A percentile compares a stretch with the other conserved stretches of the same genome.
phyloP scores from a whole-genome alignment of 306 rosid genomes.

The Sophora flavescens region DNA sequence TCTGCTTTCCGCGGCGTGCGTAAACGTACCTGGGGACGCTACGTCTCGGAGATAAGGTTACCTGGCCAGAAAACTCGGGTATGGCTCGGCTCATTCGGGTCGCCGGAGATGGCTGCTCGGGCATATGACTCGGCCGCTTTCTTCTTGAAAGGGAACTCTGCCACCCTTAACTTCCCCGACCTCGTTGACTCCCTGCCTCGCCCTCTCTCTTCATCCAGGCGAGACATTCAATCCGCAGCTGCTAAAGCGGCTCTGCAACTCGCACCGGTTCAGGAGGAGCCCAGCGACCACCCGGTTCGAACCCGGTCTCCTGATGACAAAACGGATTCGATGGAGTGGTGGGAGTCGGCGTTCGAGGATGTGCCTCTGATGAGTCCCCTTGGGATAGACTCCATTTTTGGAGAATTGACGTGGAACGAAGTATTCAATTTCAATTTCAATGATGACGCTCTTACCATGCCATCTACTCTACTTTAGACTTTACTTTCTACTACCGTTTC shows the following conservation, averaged over 20 bases:
- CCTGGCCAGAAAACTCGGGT: slow-evolving; percentile 60
- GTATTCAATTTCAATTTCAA: slow-evolving; percentile 37
- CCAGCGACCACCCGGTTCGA: background rate
- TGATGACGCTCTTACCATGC: slow-evolving; percentile 1
- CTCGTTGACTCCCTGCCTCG: slow-evolving; percentile 49
- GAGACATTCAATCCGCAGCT: slow-evolving; percentile 63
- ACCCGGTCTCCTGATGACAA: background rate
- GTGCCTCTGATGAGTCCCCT: background rate
- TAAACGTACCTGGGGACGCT: slow-evolving; percentile 65
- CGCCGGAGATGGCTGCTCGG: slow-evolving; percentile 63
- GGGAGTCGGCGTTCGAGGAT: slow-evolving; percentile 44
- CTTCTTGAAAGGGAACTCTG: slow-evolving; percentile 56
- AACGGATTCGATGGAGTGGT: slow-evolving; percentile 24
- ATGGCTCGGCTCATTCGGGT: slow-evolving; percentile 63
- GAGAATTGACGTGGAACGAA: slow-evolving; percentile 42
- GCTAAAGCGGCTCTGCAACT: slow-evolving; percentile 53
- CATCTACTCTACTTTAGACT: background rate
- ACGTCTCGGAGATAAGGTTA: slow-evolving; percentile 58
- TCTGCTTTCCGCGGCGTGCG: slow-evolving; percentile 55
- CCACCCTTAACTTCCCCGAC: slow-evolving; percentile 60
- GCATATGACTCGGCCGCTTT: slow-evolving; percentile 68
- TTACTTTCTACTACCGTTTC: background rate
- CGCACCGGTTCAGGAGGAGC: slow-evolving; percentile 7
- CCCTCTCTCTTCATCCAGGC: slow-evolving; percentile 53
- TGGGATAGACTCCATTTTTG: background rate